A percentile compares a stretch with the other conserved stretches of the same genome.
Evolutionary conservation across 2,329 filamentous ascomycete genomes (phyloP).

Genomic region (Colletotrichum brevisporum): DNA sequence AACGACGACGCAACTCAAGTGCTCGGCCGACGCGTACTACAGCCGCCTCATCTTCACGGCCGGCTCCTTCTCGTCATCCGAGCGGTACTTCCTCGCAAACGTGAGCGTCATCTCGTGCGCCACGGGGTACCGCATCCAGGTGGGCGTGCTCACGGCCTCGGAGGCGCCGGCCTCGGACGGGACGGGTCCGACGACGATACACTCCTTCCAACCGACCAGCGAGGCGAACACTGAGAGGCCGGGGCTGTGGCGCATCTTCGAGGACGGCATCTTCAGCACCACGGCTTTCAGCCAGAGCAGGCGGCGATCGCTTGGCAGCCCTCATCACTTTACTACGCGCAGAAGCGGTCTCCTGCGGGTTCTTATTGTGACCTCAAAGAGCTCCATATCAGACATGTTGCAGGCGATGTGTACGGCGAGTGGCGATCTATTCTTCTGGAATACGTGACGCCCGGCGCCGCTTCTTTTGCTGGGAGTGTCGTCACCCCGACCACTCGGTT

Average conservation of each 20-base stretch:
- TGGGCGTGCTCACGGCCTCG: neutral
- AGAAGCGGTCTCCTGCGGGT: neutral
- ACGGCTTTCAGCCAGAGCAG: conserved; percentile 6
- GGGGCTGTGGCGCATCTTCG: conserved; percentile 18
- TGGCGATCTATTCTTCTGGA: too few relatives aligned
- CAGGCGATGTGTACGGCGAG: too few relatives aligned
- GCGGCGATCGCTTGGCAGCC: too few relatives aligned
- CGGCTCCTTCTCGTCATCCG: neutral
- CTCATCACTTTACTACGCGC: conserved; percentile 11
- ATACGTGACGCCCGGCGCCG: neutral
- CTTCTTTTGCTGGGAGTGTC: neutral
- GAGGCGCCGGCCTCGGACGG: neutral
- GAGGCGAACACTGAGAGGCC: neutral
- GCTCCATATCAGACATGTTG: neutral
- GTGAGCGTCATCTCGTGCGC: conserved; percentile 28
- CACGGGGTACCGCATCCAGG: conserved; percentile 1
- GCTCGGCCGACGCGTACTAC: conserved; percentile 11
- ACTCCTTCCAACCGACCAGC: neutral
- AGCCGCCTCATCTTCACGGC: conserved; percentile 22
- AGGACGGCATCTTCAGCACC: conserved; percentile 9
- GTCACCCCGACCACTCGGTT: conserved; percentile 12
- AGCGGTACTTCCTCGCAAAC: neutral
- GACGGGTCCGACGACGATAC: neutral
- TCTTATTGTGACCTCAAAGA: neutral
- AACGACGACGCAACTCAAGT: conserved; percentile 4